Conservation (phyloP, 1,284 basidiomycete genomes). For the Heterobasidion irregulare region DNA sequence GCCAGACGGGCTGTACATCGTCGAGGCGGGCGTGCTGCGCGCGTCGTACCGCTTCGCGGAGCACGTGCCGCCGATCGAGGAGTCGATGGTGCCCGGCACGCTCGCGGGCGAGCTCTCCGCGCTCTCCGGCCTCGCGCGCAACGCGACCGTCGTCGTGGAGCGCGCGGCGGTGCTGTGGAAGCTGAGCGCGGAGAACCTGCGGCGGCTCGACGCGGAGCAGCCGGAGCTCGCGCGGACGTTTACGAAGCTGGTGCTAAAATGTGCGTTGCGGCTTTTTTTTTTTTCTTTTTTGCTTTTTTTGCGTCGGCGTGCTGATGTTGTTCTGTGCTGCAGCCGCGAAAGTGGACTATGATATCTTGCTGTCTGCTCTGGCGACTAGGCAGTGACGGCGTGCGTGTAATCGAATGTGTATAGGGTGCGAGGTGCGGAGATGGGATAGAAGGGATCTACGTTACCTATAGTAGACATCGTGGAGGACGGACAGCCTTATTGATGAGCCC, state of each 20-base stretch:
- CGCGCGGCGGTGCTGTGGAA: slow-evolving; percentile 76
- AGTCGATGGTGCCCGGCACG: slow-evolving; percentile 90
- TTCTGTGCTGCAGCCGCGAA: slow-evolving; percentile 54
- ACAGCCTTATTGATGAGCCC: no score
- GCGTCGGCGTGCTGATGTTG: background rate
- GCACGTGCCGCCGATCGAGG: slow-evolving; percentile 59
- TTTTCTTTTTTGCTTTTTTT: background rate
- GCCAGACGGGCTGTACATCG: slow-evolving; percentile 80
- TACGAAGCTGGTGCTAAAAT: slow-evolving; percentile 70
- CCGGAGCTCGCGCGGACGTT: slow-evolving; percentile 62
- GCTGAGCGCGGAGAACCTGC: slow-evolving; percentile 50
- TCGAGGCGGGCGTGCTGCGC: slow-evolving; percentile 77
- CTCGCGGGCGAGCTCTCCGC: slow-evolving; percentile 85
- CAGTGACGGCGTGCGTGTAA: slow-evolving; percentile 26
- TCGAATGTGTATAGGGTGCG: no score
- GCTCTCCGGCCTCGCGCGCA: slow-evolving; percentile 67
- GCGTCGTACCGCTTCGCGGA: slow-evolving; percentile 76
- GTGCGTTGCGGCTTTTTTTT: slow-evolving; percentile 32
- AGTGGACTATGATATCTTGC: slow-evolving; percentile 68
- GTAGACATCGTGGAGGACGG: no score
- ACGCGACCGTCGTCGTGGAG: slow-evolving; percentile 83
- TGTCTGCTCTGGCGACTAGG: slow-evolving; percentile 64
- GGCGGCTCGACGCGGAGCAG: slow-evolving; percentile 53
- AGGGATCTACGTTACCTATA: no score
- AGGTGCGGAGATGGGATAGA: no score